These are phyloP conservation scores for Gossypium thurberi DNA, from an alignment of 345 rosid genomes.

Conservation along the genomic window DNA sequence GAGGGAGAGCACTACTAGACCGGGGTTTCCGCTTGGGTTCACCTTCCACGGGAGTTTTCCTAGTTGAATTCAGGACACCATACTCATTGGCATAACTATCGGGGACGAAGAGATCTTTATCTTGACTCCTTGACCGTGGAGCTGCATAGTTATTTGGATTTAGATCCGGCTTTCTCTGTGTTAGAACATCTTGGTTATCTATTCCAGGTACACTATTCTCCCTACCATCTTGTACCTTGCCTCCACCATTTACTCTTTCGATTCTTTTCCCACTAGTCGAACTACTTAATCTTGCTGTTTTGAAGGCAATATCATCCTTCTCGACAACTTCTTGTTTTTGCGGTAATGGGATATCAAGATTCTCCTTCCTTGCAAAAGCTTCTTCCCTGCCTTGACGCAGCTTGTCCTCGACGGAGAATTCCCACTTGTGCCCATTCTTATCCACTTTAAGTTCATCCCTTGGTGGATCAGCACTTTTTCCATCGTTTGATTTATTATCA, in stretches of 20 bases:
- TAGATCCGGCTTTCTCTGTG: constrained; percentile 20
- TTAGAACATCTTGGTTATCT: constrained; percentile 20
- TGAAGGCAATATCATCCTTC: constrained; percentile 35
- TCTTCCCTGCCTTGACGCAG: constrained; percentile 22
- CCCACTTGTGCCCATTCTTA: constrained; percentile 23
- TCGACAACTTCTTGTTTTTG: constrained; percentile 30
- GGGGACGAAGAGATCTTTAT: constrained; percentile 22
- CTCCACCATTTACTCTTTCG: constrained; percentile 22
- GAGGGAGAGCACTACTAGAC: constrained; percentile 46
- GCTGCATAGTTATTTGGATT: constrained; percentile 20
- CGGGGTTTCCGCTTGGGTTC: constrained; percentile 31
- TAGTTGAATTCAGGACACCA: constrained; percentile 20
- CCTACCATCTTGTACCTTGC: constrained; percentile 26
- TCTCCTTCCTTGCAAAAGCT: constrained; percentile 20
- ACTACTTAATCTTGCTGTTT: constrained; percentile 38
- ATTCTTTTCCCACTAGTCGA: constrained; percentile 35
- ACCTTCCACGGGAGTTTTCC: constrained; percentile 35
- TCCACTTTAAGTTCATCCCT: constrained; percentile 18
- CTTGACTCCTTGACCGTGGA: constrained; percentile 22
- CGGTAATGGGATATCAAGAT: constrained; percentile 18
- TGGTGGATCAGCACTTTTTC: constrained; percentile 24
- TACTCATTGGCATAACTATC: constrained; percentile 24
- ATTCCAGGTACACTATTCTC: constrained; percentile 34
- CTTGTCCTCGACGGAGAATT: constrained; percentile 22
- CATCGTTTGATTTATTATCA: constrained; percentile 28